Evolutionary conservation across 2,329 filamentous ascomycete genomes (phyloP).

Genomic region (Pseudogymnoascus sp.): DNA sequence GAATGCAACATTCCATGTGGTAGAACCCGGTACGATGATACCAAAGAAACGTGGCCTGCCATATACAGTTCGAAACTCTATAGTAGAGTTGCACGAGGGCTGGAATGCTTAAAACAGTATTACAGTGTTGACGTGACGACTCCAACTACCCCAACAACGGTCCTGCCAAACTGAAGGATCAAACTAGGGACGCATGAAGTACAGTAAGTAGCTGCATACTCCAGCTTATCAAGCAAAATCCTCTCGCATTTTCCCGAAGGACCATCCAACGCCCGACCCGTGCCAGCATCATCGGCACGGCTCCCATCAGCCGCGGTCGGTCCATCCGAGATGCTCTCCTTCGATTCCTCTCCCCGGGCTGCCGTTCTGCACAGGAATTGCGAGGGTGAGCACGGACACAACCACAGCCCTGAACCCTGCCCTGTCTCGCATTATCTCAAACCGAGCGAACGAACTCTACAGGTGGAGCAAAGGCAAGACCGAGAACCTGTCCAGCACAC

Average conservation of each 20-base stretch:
- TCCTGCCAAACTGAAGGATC: neutral
- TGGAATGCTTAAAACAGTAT: neutral
- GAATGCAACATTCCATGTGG: neutral
- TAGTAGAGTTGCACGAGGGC: neutral
- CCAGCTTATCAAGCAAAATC: neutral
- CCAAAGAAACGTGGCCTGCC: neutral
- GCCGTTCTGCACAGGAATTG: neutral
- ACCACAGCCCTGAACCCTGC: neutral
- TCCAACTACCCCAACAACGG: neutral
- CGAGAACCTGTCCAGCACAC: neutral
- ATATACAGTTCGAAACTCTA: neutral
- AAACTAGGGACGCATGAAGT: neutral
- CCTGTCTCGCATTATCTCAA: constrained; percentile 3
- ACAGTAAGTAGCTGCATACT: neutral
- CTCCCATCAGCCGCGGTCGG: neutral
- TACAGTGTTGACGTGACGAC: neutral
- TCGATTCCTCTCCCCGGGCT: neutral
- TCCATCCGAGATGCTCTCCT: neutral
- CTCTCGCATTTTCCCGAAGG: neutral
- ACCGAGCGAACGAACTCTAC: neutral
- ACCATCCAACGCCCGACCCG: neutral
- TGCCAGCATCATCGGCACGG: neutral
- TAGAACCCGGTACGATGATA: neutral
- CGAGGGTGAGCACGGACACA: neutral
- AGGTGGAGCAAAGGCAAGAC: neutral